Evolutionary conservation across 129 eudicot genomes (phyloP).

Genomic region (Chrysanthemum makinoi): DNA sequence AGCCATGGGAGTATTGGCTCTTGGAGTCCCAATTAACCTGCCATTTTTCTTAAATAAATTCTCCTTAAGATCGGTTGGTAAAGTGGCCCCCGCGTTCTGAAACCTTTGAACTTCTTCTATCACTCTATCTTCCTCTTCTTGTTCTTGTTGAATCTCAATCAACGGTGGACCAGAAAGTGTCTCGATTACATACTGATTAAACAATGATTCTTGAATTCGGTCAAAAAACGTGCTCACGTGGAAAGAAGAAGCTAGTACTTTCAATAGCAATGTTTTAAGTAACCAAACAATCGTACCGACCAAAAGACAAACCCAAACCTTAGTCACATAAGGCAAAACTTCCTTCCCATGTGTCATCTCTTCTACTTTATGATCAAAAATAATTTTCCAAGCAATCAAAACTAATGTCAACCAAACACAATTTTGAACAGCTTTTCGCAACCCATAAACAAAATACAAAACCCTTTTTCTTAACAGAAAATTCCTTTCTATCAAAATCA

Average conservation of each 20-base stretch:
- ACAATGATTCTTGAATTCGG: slow-evolving; percentile 59
- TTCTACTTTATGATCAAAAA: slow-evolving; percentile 50
- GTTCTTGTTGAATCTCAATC: slow-evolving; percentile 40
- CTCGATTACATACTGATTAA: slow-evolving; percentile 62
- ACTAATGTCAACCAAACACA: slow-evolving; percentile 69
- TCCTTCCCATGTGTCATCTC: slow-evolving; percentile 23
- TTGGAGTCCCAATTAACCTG: slow-evolving; percentile 42
- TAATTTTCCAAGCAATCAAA: slow-evolving; percentile 61
- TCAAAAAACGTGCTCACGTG: slow-evolving; percentile 63
- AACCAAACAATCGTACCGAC: slow-evolving; percentile 55
- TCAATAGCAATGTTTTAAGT: slow-evolving; percentile 46
- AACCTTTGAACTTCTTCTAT: slow-evolving; percentile 59
- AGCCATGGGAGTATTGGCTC: slow-evolving; percentile 32
- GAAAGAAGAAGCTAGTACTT: slow-evolving; percentile 52
- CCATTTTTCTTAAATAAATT: slow-evolving; percentile 52
- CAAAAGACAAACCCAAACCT: slow-evolving; percentile 48
- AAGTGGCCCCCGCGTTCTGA: slow-evolving; percentile 56
- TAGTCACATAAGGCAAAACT: slow-evolving; percentile 49
- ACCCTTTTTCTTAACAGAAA: slow-evolving; percentile 48
- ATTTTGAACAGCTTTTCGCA: slow-evolving; percentile 64
- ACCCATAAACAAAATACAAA: slow-evolving; percentile 61
- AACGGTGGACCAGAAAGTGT: slow-evolving; percentile 51
- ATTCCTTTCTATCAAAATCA: slow-evolving; percentile 41
- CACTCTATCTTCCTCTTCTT: slow-evolving; percentile 55
- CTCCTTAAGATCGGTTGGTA: slow-evolving; percentile 67